These are phyloP conservation scores for Diaporthe vaccinii DNA, from an alignment of 2,329 filamentous ascomycete species.

Conservation along the genomic window DNA sequence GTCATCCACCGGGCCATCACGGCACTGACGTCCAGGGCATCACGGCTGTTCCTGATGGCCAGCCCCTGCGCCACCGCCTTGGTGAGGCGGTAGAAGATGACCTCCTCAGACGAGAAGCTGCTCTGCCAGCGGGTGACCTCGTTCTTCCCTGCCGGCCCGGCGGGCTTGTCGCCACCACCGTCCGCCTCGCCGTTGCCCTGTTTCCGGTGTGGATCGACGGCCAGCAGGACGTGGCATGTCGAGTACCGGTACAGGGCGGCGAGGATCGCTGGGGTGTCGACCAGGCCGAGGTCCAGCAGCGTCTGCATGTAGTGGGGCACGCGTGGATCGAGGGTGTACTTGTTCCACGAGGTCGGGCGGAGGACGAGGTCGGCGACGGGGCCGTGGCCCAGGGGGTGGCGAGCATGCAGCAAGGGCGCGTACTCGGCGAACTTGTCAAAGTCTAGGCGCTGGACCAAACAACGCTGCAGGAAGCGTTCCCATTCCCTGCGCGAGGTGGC, in stretches of 20 bases:
- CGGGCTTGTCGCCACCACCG: slow-evolving; percentile 31
- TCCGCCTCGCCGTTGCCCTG: slow-evolving; percentile 37
- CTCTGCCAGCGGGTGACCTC: slow-evolving; percentile 62
- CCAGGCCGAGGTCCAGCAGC: slow-evolving; percentile 63
- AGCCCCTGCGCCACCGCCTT: slow-evolving; percentile 79
- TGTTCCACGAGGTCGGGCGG: slow-evolving; percentile 62
- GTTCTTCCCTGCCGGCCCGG: slow-evolving; percentile 41
- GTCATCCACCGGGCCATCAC: slow-evolving; percentile 71
- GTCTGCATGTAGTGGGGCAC: slow-evolving; percentile 71
- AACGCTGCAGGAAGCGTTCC: slow-evolving; percentile 64
- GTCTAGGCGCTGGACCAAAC: slow-evolving; percentile 66
- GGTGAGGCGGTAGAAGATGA: slow-evolving; percentile 92
- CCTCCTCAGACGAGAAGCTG: slow-evolving; percentile 81
- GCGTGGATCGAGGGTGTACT: slow-evolving; percentile 69
- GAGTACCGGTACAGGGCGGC: slow-evolving; percentile 69
- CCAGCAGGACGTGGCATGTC: slow-evolving; percentile 58
- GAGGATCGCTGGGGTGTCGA: slow-evolving; percentile 69
- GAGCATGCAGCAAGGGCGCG: slow-evolving; percentile 62
- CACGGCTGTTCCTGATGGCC: slow-evolving; percentile 60
- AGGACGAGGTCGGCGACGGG: slow-evolving; percentile 71
- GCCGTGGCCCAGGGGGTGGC: slow-evolving; percentile 65
- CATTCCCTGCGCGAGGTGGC: slow-evolving; percentile 55
- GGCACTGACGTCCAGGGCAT: slow-evolving; percentile 64
- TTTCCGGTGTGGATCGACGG: slow-evolving; percentile 41
- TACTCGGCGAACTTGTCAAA: slow-evolving; percentile 66